Base-by-base conservation (phyloP, 2,329 filamentous ascomycete genomes). In the Sclerotinia minor region DNA sequence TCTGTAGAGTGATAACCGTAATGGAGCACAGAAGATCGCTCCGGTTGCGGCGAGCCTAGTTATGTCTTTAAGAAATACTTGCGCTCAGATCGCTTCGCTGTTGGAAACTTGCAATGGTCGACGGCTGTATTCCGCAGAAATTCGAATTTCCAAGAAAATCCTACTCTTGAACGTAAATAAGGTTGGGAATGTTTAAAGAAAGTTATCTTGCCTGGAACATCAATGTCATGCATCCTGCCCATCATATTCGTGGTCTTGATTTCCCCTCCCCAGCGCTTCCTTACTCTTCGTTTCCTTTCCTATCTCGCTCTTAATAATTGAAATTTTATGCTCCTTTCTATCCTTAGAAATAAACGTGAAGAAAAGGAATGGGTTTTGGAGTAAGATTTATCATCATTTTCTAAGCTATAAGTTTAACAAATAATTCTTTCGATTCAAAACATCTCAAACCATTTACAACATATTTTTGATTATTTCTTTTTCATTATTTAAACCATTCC, bases 11-110 rank as follows among this genome's bases (percentile, higher is more conserved):
- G 5, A 84, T 84, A 5, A 89, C 83, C 0, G 84, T 87, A 69
- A 90, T 76, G 89, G 87, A 24, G 86, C 85, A 76, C 87, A 89
- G 75, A 87, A 89, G 17, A 85, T 81, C 5, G 76, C 71, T 2
- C 81, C 85, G 8, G 88, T 80, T 17, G 80, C 73, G 0, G 79
- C 74, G 0, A 85, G 85, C 4, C 85, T 72, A 15, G 1, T 13
- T 21, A 35, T 15, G 54, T 66, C 38, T 69, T 69, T 35, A 68
- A 35, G 55, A 71, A 75, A 75, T 5, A 75, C 57, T 60, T 75
- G 69, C 0, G 64, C 73, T 68, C 82, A 83, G 3, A 80, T 79
- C 45, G 73, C 70, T 76, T 71, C 82, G 77, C 83, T 80, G 53
- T 71, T 74, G 5, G 82, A 11, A 24, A 53, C 13, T 24, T 53